phyloP scores from a whole-genome alignment of 2,329 filamentous ascomycete genomes.

The Penicillium sp. region DNA sequence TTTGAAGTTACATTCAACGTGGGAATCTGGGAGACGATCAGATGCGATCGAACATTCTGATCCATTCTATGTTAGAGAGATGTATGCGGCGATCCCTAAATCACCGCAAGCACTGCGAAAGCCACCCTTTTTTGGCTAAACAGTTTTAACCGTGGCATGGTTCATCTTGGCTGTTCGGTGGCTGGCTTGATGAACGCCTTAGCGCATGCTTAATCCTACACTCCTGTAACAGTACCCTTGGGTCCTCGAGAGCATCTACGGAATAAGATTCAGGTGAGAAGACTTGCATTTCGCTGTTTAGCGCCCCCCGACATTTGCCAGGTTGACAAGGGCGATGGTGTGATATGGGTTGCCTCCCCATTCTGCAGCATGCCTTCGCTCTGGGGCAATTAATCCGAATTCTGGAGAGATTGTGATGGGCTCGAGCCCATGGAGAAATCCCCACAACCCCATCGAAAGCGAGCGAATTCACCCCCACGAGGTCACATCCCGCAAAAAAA shows the following conservation, averaged over 20 bases:
- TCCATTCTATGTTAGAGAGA: not conserved
- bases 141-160: conserved; percentile 1
- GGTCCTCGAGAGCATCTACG: not conserved
- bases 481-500: conserved; percentile 9
- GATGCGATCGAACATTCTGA: conserved; percentile 16
- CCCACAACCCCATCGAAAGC: conserved; percentile 14
- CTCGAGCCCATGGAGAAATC: conserved; percentile 12
- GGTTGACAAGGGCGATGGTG: not conserved
- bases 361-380: not conserved
- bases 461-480: conserved; percentile 4
- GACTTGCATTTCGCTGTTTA: not conserved
- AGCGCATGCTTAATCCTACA: conserved; percentile 16
- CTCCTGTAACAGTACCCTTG: not conserved
- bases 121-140: not conserved
- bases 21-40: not conserved
- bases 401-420: conserved; percentile 12
- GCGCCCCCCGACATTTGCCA: not conserved
- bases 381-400: not conserved
- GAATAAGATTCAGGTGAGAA: not conserved
- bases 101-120: not conserved
- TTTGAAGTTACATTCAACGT: conserved; percentile 9
- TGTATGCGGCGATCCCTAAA: not conserved
- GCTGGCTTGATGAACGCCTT: conserved; percentile 12
- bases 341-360: not conserved
- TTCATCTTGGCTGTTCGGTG: conserved; percentile 16